Evolutionary conservation across 2,329 filamentous ascomycete genomes (phyloP).

Genomic region (Calonectria pseudoreteaudii): DNA sequence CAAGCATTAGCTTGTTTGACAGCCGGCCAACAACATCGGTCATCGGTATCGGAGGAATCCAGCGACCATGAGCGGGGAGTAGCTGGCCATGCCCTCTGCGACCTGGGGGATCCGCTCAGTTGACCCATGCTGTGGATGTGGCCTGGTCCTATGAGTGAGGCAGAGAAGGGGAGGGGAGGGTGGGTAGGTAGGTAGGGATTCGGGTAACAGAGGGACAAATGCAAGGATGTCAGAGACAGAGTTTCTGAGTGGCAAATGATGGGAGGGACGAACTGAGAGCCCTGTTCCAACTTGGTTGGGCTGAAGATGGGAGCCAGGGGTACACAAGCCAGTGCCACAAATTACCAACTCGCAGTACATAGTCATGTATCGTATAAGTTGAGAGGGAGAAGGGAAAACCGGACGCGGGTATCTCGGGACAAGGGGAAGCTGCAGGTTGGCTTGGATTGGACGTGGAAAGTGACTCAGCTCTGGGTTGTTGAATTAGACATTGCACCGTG

Average conservation of each 20-base stretch:
- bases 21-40: slow-evolving; percentile 17
- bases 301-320: slow-evolving; percentile 12
- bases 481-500: not conserved
- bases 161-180: not conserved
- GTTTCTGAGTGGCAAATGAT: slow-evolving; percentile 15
- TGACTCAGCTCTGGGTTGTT: not conserved
- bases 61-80: slow-evolving; percentile 3
- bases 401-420: slow-evolving; percentile 15
- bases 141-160: not conserved
- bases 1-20: slow-evolving; percentile 2
- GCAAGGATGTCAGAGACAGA: slow-evolving; percentile 1
- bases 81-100: not conserved
- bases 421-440: not conserved
- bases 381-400: not conserved
- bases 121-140: not conserved
- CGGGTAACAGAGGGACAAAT: slow-evolving; percentile 4
- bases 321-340: not conserved
- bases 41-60: slow-evolving; percentile 25
- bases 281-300: not conserved
- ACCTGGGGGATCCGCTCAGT: slow-evolving; percentile 12
- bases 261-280: not conserved
- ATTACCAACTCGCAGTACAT: not conserved
- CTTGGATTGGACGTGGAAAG: not conserved
- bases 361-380: not conserved
- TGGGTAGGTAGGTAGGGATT: not conserved